phyloP scores from a whole-genome alignment of 371 early-diverging fungal species.

The Mucor racemosus region DNA sequence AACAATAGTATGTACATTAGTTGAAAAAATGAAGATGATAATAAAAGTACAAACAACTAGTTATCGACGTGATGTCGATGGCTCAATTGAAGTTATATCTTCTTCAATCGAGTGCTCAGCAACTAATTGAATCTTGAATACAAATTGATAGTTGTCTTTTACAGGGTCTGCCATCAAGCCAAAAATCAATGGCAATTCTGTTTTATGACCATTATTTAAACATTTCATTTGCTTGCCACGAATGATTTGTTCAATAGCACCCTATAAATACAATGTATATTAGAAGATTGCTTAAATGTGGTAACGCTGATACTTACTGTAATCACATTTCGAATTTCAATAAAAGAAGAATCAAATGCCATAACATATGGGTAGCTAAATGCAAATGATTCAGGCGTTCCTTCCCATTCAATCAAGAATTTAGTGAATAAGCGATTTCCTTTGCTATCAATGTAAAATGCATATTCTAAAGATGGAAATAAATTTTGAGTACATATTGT shows the following conservation, averaged over 20 bases:
- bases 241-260: constrained; percentile 69
- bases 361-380: constrained; percentile 50
- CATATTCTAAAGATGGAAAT: constrained; percentile 38
- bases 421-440: constrained; percentile 44
- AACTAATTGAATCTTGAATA: constrained; percentile 36
- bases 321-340: constrained; percentile 50
- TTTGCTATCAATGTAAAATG: constrained; percentile 55
- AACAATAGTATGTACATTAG: not conserved
- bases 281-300: not conserved
- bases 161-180: constrained; percentile 45
- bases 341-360: constrained; percentile 51
- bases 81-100: constrained; percentile 21
- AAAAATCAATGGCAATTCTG: constrained; percentile 43
- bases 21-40: not conserved
- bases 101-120: constrained; percentile 13
- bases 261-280: constrained; percentile 33
- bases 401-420: constrained; percentile 56
- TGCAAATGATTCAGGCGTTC: constrained; percentile 46
- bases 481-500: not conserved
- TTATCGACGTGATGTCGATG: constrained; percentile 19
- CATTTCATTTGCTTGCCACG: constrained; percentile 62
- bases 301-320: constrained; percentile 32
- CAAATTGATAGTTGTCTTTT: constrained; percentile 30
- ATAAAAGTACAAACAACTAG: not conserved
- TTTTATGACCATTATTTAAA: constrained; percentile 54